Conservation (phyloP, 805 yeast genomes). For the Kuraishia molischiana region DNA sequence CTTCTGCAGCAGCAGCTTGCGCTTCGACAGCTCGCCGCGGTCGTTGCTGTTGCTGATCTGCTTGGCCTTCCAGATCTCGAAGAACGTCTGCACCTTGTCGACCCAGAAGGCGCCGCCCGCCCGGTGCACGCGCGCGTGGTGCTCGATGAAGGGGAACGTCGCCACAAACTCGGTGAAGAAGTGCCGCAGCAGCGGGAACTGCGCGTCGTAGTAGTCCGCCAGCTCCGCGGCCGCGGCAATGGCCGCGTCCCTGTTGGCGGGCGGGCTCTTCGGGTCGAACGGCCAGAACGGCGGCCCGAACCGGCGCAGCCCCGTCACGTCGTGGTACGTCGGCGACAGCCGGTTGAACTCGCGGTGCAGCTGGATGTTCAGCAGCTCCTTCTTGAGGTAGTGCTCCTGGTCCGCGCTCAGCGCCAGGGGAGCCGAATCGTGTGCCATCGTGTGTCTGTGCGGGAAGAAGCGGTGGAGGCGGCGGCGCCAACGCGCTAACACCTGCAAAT, state of each 20-base stretch:
- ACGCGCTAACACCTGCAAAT: no score
- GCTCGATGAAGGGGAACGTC: slow-evolving; percentile 70
- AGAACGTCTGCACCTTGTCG: slow-evolving; percentile 66
- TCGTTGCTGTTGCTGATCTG: slow-evolving; percentile 67
- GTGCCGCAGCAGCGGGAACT: slow-evolving; percentile 62
- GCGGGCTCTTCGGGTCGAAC: slow-evolving; percentile 28
- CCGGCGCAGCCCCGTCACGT: slow-evolving; percentile 50
- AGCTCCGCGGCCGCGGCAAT: slow-evolving; percentile 9
- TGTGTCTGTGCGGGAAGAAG: no score
- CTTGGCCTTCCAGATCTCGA: slow-evolving; percentile 67
- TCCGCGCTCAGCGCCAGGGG: slow-evolving; percentile 39
- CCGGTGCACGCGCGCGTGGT: slow-evolving; percentile 12
- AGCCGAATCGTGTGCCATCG: no score
- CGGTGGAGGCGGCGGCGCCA: no score
- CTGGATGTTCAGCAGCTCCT: slow-evolving; percentile 61
- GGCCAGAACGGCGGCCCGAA: slow-evolving; percentile 72
- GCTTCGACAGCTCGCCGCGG: slow-evolving; percentile 65
- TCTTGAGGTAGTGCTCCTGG: slow-evolving; percentile 82
- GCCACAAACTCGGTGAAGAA: slow-evolving; percentile 53
- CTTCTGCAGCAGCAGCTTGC: slow-evolving; percentile 51
- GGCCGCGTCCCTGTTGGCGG: slow-evolving; percentile 12
- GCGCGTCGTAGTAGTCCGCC: slow-evolving; percentile 16
- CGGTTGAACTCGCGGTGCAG: slow-evolving; percentile 51
- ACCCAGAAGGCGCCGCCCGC: slow-evolving; percentile 50
- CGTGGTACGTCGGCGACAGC: slow-evolving; percentile 35